Evolutionary conservation across 2,329 filamentous ascomycete genomes (phyloP), one percentile per base, ranked within the genome.

Genomic region (Geoglossum cookeanum): DNA sequence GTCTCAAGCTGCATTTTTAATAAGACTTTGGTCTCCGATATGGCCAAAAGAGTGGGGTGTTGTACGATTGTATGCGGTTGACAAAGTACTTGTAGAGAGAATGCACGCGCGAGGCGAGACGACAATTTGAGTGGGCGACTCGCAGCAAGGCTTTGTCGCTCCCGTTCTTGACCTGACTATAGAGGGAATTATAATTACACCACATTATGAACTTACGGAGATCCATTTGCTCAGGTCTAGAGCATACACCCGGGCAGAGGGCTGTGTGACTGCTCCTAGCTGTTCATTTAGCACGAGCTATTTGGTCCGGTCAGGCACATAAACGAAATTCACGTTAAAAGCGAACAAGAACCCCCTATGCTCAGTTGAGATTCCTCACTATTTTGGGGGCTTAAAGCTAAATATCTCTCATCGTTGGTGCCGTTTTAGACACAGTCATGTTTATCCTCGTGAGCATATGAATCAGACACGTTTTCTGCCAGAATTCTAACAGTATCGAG

Each of bases 401-500:
- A 22, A 22, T 15, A 13, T 9, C 6, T 45, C 4, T 1, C 22
- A 15, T 22, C 15, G 4, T 45, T 45, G 17, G 4, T 4, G 22
- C 9, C 42, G 17, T 6, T 22, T 17, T 45, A 4, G 9, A 22
- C n/a, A 22, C 15, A 9, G 59, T 54, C 8, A 65, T 65, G 64
- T 65, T 65, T 59, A 64, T 65, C 30, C 62, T 65, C 30, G 63
- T 63, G 60, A 7, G 62, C 22, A 32, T 39, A 44, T 13, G n/a
- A 32, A 30, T 68, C 15, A 54, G 11, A 33, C 32, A 54, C 42
- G 44, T 57, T 60, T 45, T 22, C 33, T 29, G 8, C 45, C 11
- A 35, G 32, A 32, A 15, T 3, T 59, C 54, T 45, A 48, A 45
- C 39, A 9, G 30, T 3, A 45, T 49, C 56, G 61, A 95, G 92